Base-by-base conservation (phyloP, 208 protist species). In the Strigomonas culicis region DNA sequence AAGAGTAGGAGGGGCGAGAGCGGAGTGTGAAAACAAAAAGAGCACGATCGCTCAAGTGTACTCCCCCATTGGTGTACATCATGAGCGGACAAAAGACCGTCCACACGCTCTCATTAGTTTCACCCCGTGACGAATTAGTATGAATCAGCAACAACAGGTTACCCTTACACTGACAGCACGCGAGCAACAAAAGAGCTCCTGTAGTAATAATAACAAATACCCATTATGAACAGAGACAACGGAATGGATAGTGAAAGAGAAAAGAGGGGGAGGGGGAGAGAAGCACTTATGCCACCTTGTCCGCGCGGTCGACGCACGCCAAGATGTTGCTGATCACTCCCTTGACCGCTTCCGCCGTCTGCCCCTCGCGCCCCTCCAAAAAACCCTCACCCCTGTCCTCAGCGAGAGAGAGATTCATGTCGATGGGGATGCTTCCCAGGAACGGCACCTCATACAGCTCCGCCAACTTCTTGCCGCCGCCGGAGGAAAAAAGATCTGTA, bases 401-500 rank as follows among this genome's bases (percentile, higher is more conserved):
- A 0, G 84, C 80, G 51, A 91, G 60, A 1, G 79, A 88, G 19
- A 95, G 68, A 21, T 57, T 77, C 17, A 84, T 86, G 70, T 95
- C 89, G 36, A 95, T 90, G 15, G 89, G 89, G 64, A 95, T 90
- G 10, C 76, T 56, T 34, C 89, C 89, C 7, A 94, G 78, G 62
- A 92, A 94, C 19, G 77, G 69, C 58, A 94, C 86, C 52, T 92
- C 84, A 69, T 94, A 94, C 72, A 81, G 73, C 58, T 79, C 66
- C 25, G 86, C 77, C 47, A 96, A 75, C 63, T 80, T 80, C 56
- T 73, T 59, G 8, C 89, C 92, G n/a, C 92, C 94, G 30, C 88
- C 90, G 17, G 59, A 68, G 19, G 85, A 84, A 66, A 97, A 97
- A 31, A 97, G 89, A 63, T 90, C 79, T 2, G 86, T 95, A 72